A percentile compares a stretch with the other conserved stretches of the same genome.
These are phyloP conservation scores for Phytomonas sp. DNA, from an alignment of 208 protist species.

Conservation along the genomic window DNA sequence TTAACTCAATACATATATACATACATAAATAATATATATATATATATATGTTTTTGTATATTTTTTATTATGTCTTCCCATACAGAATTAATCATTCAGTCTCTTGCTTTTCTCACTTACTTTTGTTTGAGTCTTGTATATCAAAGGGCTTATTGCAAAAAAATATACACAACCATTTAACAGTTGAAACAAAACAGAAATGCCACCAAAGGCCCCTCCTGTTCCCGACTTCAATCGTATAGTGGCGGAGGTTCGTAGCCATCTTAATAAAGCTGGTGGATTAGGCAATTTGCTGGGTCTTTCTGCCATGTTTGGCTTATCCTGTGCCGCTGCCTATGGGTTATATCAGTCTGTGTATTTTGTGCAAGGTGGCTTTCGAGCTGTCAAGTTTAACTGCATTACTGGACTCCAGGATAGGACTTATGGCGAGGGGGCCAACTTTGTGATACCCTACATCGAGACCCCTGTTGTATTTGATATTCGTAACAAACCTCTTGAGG, in stretches of 20 bases:
- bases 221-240: slow-evolving; percentile 72
- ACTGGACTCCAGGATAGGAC: slow-evolving; percentile 90
- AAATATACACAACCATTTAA: background rate
- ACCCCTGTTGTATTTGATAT: slow-evolving; percentile 96
- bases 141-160: slow-evolving; percentile 4
- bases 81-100: background rate
- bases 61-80: background rate
- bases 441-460: slow-evolving; percentile 95
- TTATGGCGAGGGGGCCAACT: slow-evolving; percentile 94
- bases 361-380: slow-evolving; percentile 95
- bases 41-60: background rate
- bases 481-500: slow-evolving; percentile 85
- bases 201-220: slow-evolving; percentile 60
- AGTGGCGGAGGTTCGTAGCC: slow-evolving; percentile 49
- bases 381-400: slow-evolving; percentile 96
- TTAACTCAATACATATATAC: background rate
- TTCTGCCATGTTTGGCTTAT: slow-evolving; percentile 40
- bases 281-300: slow-evolving; percentile 68
- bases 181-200: background rate
- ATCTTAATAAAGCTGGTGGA: slow-evolving; percentile 43
- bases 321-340: slow-evolving; percentile 36
- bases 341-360: slow-evolving; percentile 90
- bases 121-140: slow-evolving; percentile 13
- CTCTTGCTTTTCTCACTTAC: slow-evolving; percentile 1
- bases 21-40: slow-evolving; percentile 4